Evolutionary conservation across 257 asterid species (phyloP), one percentile per base, ranked within the genome.

Genomic region (Misopates orontium): DNA sequence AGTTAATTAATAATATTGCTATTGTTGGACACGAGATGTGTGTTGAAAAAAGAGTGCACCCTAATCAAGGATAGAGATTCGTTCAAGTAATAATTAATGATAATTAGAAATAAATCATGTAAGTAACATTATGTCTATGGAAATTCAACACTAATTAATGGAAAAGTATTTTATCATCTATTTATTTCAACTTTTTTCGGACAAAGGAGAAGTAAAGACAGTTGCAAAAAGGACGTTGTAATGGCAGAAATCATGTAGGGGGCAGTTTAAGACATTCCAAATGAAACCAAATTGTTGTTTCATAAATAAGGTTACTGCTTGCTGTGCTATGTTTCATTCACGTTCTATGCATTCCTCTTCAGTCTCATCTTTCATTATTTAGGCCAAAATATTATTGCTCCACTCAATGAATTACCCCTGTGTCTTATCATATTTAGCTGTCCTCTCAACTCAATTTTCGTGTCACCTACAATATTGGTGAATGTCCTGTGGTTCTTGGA

Each of bases 181-280:
- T 15, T 17, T 16, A 2, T 12, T 19, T 17, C 20, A 17, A 36
- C 20, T 39, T 56, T 36, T 4, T 49, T 69, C 63, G 15, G 64
- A 23, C 60, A 54, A 64, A 71, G 39, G 67, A 67, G 66, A 75
- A 69, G 62, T 18, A 58, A 55, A 59, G 73, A 65, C 64, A 66
- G 66, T 66, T 56, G 8, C 32, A 44, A 20, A 66, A 40, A 50
- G 61, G 66, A n/a, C n/a, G n/a, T 66, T 20, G 52, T 66, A 72
- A 64, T 67, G 76, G 70, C 51, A 69, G 58, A 76, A 77, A 68
- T 57, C 62, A 69, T 39, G 68, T 41, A 49, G 63, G 53, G 23
- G 55, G 42, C 31, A 59, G 67, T 24, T 56, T 20, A 74, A 56
- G 79, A 79, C 83, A 85, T 82, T 82, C 87, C 72, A 77, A 52